Conservation (phyloP, 306 rosid genomes). For the Luffa aegyptiaca region DNA sequence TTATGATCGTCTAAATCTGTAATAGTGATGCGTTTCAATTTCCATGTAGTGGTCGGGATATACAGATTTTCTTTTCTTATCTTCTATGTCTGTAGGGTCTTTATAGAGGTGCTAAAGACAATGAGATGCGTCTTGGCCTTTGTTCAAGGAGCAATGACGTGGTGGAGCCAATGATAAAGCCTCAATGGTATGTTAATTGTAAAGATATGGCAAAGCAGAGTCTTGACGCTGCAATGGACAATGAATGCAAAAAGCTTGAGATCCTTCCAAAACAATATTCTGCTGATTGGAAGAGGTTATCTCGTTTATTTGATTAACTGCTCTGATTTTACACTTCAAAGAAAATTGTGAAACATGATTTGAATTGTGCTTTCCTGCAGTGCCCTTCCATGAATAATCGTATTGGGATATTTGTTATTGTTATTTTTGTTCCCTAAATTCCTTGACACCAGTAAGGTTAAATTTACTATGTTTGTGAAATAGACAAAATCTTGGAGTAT, state of each 20-base stretch:
- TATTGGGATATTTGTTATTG: background rate
- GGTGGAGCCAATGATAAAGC: constrained; percentile 90
- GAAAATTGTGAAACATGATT: background rate
- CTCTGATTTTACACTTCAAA: background rate
- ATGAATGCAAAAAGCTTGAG: constrained; percentile 51
- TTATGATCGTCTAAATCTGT: background rate
- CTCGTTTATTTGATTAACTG: background rate
- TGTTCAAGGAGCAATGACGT: constrained; percentile 95
- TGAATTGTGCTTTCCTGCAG: background rate
- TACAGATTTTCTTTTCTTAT: background rate
- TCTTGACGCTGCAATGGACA: constrained; percentile 62
- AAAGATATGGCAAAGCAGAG: constrained; percentile 52
- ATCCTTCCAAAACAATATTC: constrained; percentile 73
- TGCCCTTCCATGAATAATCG: background rate
- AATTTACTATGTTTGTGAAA: background rate
- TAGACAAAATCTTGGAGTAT: background rate
- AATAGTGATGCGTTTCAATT: background rate
- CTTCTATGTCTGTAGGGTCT: constrained; percentile 43
- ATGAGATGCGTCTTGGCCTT: constrained; percentile 89
- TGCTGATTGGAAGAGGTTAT: constrained; percentile 81
- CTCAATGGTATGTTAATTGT: constrained; percentile 87
- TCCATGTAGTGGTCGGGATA: background rate
- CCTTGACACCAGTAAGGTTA: background rate
- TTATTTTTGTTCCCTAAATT: background rate
- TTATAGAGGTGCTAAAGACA: constrained; percentile 67